phyloP scores from a whole-genome alignment of 495 filamentous ascomycete species.

The Saxispiralis lemnorum region DNA sequence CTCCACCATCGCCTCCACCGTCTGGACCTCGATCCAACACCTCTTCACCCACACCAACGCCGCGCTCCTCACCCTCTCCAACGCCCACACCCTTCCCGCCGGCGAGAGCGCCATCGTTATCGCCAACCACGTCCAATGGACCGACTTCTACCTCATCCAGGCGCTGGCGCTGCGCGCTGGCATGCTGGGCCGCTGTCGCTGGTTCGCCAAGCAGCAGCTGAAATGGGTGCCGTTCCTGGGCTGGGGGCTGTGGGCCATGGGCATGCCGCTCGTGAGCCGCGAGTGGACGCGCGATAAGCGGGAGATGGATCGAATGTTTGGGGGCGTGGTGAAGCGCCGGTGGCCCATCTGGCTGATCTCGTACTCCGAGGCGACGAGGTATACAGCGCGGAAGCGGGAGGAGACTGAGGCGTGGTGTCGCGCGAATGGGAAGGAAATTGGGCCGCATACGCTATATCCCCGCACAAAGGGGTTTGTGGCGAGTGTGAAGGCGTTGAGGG shows the following conservation, averaged over 20 bases:
- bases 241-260: slow-evolving; percentile 44
- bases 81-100: slow-evolving; percentile 25
- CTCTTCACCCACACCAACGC: slow-evolving; percentile 34
- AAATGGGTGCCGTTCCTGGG: slow-evolving; percentile 39
- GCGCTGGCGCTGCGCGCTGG: slow-evolving; percentile 31
- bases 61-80: slow-evolving; percentile 33
- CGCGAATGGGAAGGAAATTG: slow-evolving; percentile 28
- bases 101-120: slow-evolving; percentile 38
- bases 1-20: slow-evolving; percentile 31
- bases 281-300: slow-evolving; percentile 36
- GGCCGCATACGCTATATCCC: slow-evolving; percentile 37
- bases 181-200: slow-evolving; percentile 40
- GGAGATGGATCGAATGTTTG: slow-evolving; percentile 37
- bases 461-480: slow-evolving; percentile 39
- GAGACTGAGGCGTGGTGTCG: slow-evolving; percentile 33
- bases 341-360: slow-evolving; percentile 42
- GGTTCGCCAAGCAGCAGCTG: slow-evolving; percentile 40
- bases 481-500: slow-evolving; percentile 34
- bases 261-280: slow-evolving; percentile 40
- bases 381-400: slow-evolving; percentile 33
- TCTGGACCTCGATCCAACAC: slow-evolving; percentile 36
- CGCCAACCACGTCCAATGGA: slow-evolving; percentile 40
- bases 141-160: slow-evolving; percentile 45
- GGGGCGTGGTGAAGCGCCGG: slow-evolving; percentile 27
- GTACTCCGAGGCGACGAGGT: slow-evolving; percentile 42